Evolutionary conservation across 352 stramenopile species (phyloP).

Genomic region (Phytophthora ramorum): DNA sequence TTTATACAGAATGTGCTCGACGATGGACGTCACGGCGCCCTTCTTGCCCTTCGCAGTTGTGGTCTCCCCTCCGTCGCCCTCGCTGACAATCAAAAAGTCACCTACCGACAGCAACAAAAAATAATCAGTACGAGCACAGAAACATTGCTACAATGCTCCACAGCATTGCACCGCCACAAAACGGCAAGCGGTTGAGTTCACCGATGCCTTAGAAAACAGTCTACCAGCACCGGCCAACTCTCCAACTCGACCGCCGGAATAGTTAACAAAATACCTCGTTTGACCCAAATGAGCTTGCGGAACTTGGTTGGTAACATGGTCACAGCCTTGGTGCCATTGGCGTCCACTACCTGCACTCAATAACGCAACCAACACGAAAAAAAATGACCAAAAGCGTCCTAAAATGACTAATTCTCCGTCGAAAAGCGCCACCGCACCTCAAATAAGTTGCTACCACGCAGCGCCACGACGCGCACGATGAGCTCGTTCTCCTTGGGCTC

Average conservation of each 20-base stretch:
- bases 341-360: constrained; percentile 61
- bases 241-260: background rate
- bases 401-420: background rate
- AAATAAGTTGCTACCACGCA: constrained; percentile 97
- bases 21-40: constrained; percentile 89
- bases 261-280: constrained; percentile 63
- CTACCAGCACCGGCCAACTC: background rate
- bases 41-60: constrained; percentile 87
- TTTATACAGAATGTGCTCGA: constrained; percentile 98
- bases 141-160: background rate
- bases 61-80: constrained; percentile 64
- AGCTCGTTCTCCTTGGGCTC: constrained; percentile 91
- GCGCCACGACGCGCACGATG: constrained; percentile 92
- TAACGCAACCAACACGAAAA: background rate
- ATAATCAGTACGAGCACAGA: background rate
- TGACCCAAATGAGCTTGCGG: constrained; percentile 99
- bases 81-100: constrained; percentile 96
- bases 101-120: constrained; percentile 43
- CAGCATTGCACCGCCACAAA: background rate
- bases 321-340: constrained; percentile 67
- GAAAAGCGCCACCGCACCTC: constrained; percentile 73
- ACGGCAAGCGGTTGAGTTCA: background rate
- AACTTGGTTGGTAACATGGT: constrained; percentile 98
- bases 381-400: background rate
- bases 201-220: background rate